Percentiles rank a stretch among this genome's conserved stretches.
phyloP scores from a whole-genome alignment of 192 early-diverging fungal species.

The Globomyces pollinis-pini region DNA sequence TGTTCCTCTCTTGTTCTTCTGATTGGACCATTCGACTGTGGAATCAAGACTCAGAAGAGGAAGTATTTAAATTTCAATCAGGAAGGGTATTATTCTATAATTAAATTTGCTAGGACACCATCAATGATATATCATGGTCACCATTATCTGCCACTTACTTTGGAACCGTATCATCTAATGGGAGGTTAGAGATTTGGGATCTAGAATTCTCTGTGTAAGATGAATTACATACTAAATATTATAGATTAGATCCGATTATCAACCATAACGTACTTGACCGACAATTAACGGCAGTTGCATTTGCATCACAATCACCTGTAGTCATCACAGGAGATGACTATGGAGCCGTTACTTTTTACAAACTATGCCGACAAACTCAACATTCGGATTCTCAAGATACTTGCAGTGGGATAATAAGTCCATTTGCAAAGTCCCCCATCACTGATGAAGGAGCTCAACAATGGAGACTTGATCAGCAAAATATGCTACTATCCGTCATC shows the following conservation, averaged over 20 bases:
- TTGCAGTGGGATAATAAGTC: constrained; percentile 1
- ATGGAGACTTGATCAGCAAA: constrained; percentile 1
- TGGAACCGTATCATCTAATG: constrained; percentile 47
- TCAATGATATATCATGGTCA: constrained; percentile 51
- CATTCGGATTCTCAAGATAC: constrained; percentile 3
- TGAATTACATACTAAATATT: too few relatives aligned
- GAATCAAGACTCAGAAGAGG: constrained; percentile 42
- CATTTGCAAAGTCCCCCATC: background rate
- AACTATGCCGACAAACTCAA: constrained; percentile 16
- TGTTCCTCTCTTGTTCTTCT: constrained; percentile 40
- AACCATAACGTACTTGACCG: constrained; percentile 51
- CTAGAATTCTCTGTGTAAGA: constrained; percentile 45
- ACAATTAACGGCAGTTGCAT: constrained; percentile 43
- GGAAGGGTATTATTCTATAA: constrained; percentile 33
- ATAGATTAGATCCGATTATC: constrained; percentile 50
- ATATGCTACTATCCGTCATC: background rate
- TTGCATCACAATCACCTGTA: constrained; percentile 36
- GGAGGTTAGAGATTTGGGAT: constrained; percentile 57
- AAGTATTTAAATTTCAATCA: constrained; percentile 46
- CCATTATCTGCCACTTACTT: constrained; percentile 44
- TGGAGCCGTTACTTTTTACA: constrained; percentile 51
- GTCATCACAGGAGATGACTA: constrained; percentile 54
- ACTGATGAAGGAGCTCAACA: background rate
- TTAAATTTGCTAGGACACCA: constrained; percentile 29
- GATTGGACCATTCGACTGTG: constrained; percentile 56